These are phyloP conservation scores for Primulina eburnea DNA, from an alignment of 257 asterid species.

Conservation along the genomic window DNA sequence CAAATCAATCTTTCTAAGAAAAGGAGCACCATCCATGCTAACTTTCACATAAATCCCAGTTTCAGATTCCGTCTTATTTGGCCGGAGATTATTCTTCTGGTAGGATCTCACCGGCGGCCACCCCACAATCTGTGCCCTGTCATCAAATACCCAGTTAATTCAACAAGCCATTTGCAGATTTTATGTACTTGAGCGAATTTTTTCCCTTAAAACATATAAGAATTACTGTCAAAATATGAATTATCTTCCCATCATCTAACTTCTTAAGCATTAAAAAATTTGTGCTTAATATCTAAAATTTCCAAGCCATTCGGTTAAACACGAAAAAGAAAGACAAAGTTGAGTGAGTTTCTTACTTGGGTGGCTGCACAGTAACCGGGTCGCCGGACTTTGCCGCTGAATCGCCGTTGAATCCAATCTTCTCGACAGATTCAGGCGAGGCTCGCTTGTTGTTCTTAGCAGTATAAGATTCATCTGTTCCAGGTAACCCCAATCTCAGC, in stretches of 20 bases:
- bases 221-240: no score
- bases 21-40: slow-evolving; percentile 78
- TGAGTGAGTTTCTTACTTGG: slow-evolving; percentile 47
- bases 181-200: background rate
- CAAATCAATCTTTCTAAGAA: slow-evolving; percentile 65
- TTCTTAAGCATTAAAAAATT: background rate
- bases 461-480: slow-evolving; percentile 42
- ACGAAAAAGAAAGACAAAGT: background rate
- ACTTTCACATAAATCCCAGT: slow-evolving; percentile 56
- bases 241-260: no score
- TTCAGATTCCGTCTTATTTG: slow-evolving; percentile 46
- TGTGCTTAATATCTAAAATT: background rate
- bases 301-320: background rate
- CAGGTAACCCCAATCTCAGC: slow-evolving; percentile 79
- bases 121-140: slow-evolving; percentile 77
- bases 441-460: slow-evolving; percentile 53
- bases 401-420: slow-evolving; percentile 21
- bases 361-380: slow-evolving; percentile 41
- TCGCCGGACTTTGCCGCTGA: slow-evolving; percentile 29
- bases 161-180: background rate
- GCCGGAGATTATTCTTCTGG: slow-evolving; percentile 50
- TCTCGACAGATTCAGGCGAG: slow-evolving; percentile 36
- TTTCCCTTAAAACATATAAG: background rate
- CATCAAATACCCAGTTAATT: slow-evolving; percentile 11
- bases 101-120: slow-evolving; percentile 87